Conservation (phyloP, 305 asterid genomes). For the Fraxinus floribunda region DNA sequence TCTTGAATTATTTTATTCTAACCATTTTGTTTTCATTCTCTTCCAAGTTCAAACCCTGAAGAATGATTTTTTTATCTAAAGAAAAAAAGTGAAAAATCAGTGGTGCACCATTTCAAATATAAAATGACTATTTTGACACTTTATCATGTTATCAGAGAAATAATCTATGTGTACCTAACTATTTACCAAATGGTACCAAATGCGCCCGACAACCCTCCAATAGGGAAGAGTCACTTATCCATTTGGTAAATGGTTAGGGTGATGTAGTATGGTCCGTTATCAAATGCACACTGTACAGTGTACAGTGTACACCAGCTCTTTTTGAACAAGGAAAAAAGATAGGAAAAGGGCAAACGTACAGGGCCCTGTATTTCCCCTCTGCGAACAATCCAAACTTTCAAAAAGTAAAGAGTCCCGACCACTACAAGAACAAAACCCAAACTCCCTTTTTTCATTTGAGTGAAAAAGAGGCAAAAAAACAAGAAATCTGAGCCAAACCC, state of each 20-base stretch:
- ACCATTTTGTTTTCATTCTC: slow-evolving; percentile 34
- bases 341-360: too few relatives aligned
- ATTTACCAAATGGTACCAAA: too few relatives aligned
- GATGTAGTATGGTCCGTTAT: too few relatives aligned
- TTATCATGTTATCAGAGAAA: slow-evolving; percentile 14
- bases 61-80: neutral
- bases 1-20: slow-evolving; percentile 24
- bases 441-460: slow-evolving; percentile 21
- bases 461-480: slow-evolving; percentile 25
- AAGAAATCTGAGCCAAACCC: slow-evolving; percentile 29
- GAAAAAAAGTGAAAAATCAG: neutral
- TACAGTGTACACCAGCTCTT: neutral
- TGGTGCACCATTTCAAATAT: neutral
- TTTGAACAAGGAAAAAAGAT: slow-evolving; percentile 16
- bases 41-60: neutral
- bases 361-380: slow-evolving; percentile 1
- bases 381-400: slow-evolving; percentile 29
- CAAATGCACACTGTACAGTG: slow-evolving; percentile 10
- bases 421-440: slow-evolving; percentile 38
- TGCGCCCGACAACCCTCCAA: too few relatives aligned
- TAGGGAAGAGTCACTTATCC: too few relatives aligned
- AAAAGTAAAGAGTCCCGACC: slow-evolving; percentile 30
- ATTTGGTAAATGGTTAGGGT: too few relatives aligned
- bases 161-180: too few relatives aligned
- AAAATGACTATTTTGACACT: slow-evolving; percentile 5